phyloP scores from a whole-genome alignment of 2,329 filamentous ascomycete species.

The Emmonsiellopsis sp. region DNA sequence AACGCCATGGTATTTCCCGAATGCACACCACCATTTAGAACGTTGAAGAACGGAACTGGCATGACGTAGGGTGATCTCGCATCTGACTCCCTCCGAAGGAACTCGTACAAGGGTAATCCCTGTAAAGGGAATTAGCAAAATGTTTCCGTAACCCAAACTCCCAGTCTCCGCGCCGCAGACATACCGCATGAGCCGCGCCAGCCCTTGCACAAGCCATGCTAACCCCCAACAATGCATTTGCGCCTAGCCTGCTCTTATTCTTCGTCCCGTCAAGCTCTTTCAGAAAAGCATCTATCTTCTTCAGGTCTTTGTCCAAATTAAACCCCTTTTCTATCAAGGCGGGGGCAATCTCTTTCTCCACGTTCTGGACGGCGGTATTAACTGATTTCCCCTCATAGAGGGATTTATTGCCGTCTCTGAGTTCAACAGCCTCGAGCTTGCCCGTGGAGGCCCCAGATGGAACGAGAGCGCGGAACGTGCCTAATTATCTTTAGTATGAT shows the following conservation, averaged over 20 bases:
- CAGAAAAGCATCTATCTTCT: conserved; percentile 45
- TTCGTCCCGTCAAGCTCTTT: conserved; percentile 47
- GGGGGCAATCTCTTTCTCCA: conserved; percentile 46
- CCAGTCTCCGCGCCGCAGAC: neutral
- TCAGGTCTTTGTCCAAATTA: conserved; percentile 44
- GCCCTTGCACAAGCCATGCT: conserved; percentile 52
- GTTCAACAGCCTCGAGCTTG: conserved; percentile 25
- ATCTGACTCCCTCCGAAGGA: conserved; percentile 45
- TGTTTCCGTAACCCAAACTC: neutral
- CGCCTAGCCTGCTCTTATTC: conserved; percentile 51
- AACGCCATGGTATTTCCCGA: conserved; percentile 40
- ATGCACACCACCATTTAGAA: conserved; percentile 44
- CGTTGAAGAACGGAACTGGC: conserved; percentile 50
- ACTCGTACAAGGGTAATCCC: conserved; percentile 48
- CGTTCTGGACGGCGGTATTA: conserved; percentile 46
- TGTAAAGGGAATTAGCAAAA: conserved; percentile 6
- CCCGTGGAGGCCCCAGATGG: conserved; percentile 28
- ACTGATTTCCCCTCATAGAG: conserved; percentile 48
- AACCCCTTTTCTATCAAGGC: conserved; percentile 44
- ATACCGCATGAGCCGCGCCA: conserved; percentile 43
- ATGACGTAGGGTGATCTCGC: conserved; percentile 46
- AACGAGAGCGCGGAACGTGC: conserved; percentile 22
- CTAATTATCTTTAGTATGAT: conserved; percentile 9
- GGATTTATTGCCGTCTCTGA: conserved; percentile 41
- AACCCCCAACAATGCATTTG: conserved; percentile 52